These are phyloP conservation scores for Botrytis aclada DNA, from an alignment of 2,329 filamentous ascomycete genomes.

Conservation along the genomic window DNA sequence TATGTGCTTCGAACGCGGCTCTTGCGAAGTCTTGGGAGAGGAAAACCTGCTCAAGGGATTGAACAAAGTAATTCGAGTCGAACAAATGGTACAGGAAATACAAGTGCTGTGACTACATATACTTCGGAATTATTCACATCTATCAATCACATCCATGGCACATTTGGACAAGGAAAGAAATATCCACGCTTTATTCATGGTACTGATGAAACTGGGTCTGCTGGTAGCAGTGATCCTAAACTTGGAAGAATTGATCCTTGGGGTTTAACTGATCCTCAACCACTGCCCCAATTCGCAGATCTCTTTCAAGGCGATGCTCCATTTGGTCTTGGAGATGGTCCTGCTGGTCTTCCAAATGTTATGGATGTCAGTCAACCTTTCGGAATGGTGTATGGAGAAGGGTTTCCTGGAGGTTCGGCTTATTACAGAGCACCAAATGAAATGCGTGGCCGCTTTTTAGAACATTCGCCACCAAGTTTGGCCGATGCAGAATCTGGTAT, in stretches of 20 bases:
- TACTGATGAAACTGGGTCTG: conserved; percentile 71
- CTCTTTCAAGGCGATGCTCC: conserved; percentile 68
- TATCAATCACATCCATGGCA: conserved; percentile 75
- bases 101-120: conserved; percentile 76
- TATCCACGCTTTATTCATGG: conserved; percentile 80
- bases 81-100: conserved; percentile 50
- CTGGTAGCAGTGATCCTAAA: conserved; percentile 77
- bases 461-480: conserved; percentile 57
- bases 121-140: conserved; percentile 78
- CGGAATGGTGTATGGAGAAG: conserved; percentile 81
- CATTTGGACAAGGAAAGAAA: conserved; percentile 71
- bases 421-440: conserved; percentile 76
- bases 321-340: conserved; percentile 76
- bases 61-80: conserved; percentile 52
- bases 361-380: conserved; percentile 89
- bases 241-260: conserved; percentile 74
- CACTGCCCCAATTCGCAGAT: conserved; percentile 75
- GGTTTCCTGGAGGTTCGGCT: conserved; percentile 75
- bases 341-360: conserved; percentile 75
- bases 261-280: conserved; percentile 73
- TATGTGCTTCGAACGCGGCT: conserved; percentile 86
- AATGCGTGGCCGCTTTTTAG: conserved; percentile 72
- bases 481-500: conserved; percentile 68
- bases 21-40: conserved; percentile 74
- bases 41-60: conserved; percentile 66